Percentiles rank a stretch among this genome's conserved stretches.
These are phyloP conservation scores for Sparassis latifolia DNA, from an alignment of 1,284 basidiomycete species.

Conservation along the genomic window DNA sequence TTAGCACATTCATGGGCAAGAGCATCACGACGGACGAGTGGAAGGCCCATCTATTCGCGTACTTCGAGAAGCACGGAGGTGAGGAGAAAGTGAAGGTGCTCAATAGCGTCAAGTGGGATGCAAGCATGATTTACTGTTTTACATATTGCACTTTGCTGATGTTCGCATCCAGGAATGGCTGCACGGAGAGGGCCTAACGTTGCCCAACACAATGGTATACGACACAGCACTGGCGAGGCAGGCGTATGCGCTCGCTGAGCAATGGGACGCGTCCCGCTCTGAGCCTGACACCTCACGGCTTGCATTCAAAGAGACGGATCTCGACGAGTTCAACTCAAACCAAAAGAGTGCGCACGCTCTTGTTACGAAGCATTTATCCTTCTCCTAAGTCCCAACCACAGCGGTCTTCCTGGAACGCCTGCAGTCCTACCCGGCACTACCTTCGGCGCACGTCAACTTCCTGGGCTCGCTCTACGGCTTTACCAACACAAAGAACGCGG, in stretches of 20 bases:
- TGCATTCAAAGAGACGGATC: conserved; percentile 46
- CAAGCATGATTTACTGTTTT: conserved; percentile 24
- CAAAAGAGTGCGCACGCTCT: conserved; percentile 47
- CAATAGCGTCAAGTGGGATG: conserved; percentile 76
- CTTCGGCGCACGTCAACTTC: conserved; percentile 44
- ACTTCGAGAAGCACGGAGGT: conserved; percentile 59
- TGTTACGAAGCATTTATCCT: not conserved
- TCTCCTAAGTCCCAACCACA: conserved; percentile 19
- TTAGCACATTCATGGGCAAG: conserved; percentile 72
- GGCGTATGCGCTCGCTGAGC: conserved; percentile 65
- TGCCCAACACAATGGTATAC: conserved; percentile 81
- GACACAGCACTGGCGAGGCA: conserved; percentile 75
- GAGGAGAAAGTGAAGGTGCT: conserved; percentile 64
- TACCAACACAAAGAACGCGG: conserved; percentile 53
- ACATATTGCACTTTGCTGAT: not conserved
- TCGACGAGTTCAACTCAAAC: conserved; percentile 57
- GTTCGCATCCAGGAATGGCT: conserved; percentile 66
- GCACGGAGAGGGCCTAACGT: conserved; percentile 71
- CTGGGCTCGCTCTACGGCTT: conserved; percentile 54
- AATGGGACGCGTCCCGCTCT: conserved; percentile 70
- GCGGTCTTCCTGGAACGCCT: conserved; percentile 75
- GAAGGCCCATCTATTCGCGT: conserved; percentile 81
- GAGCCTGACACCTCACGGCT: conserved; percentile 37
- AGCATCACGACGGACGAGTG: conserved; percentile 88
- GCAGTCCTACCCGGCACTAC: conserved; percentile 48